phyloP scores from a whole-genome alignment of 1,139 yeast genomes.

The Nadsonia starkeyi-henricii region DNA sequence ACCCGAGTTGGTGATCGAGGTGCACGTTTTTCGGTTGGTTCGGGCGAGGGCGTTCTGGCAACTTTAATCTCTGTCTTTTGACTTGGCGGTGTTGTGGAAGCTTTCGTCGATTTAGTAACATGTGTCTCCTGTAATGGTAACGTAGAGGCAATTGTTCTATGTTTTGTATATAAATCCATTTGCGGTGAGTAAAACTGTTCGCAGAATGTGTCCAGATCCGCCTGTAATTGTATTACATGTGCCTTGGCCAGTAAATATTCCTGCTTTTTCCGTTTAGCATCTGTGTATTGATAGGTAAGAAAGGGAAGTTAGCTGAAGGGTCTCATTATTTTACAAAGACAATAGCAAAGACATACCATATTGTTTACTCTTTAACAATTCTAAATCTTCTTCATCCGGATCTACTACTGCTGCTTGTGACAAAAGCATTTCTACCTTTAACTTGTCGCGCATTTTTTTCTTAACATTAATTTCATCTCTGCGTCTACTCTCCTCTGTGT shows the following conservation, averaged over 20 bases:
- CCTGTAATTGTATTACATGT: background rate
- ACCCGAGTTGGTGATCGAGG: conserved; percentile 6
- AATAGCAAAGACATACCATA: background rate
- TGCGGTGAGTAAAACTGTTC: background rate
- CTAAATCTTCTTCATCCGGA: background rate
- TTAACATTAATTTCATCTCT: background rate
- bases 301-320: too few relatives aligned
- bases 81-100: background rate
- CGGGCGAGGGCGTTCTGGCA: background rate
- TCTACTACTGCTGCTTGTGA: background rate
- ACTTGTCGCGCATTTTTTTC: background rate
- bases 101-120: too few relatives aligned
- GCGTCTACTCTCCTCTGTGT: too few relatives aligned
- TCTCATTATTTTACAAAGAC: too few relatives aligned
- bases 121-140: too few relatives aligned
- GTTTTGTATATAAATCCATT: too few relatives aligned
- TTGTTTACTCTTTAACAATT: background rate
- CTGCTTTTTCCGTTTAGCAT: background rate
- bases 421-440: background rate
- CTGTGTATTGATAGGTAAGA: background rate
- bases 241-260: background rate
- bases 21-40: background rate
- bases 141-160: too few relatives aligned
- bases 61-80: background rate
- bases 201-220: background rate